Conservation (phyloP, 2,329 filamentous ascomycete genomes). For the Fusarium papillatum region DNA sequence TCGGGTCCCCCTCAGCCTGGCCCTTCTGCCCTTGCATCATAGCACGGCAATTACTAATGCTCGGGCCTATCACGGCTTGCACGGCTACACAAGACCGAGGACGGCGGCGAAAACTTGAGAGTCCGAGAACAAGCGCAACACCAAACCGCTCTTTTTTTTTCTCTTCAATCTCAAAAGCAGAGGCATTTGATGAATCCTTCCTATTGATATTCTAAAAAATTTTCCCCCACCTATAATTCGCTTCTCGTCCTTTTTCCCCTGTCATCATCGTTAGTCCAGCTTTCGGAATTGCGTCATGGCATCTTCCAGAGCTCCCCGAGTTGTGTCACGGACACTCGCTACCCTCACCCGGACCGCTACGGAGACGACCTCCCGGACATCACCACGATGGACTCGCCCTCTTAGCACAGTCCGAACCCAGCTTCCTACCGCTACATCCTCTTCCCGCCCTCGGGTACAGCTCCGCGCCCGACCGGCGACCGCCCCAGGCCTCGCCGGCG, state of each 20-base stretch:
- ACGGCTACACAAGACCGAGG: slow-evolving; percentile 29
- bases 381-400: slow-evolving; percentile 45
- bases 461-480: slow-evolving; percentile 21
- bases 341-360: slow-evolving; percentile 37
- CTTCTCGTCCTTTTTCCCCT: not conserved
- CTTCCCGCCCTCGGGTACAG: slow-evolving; percentile 38
- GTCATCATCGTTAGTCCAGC: not conserved
- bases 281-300: slow-evolving; percentile 36
- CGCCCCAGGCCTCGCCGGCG: slow-evolving; percentile 40
- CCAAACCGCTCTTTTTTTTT: slow-evolving; percentile 14
- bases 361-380: slow-evolving; percentile 36
- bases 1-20: slow-evolving; percentile 3
- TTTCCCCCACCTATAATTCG: not conserved
- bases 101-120: slow-evolving; percentile 46
- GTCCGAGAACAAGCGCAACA: slow-evolving; percentile 30
- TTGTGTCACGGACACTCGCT: slow-evolving; percentile 41
- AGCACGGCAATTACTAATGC: slow-evolving; percentile 51
- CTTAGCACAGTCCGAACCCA: slow-evolving; percentile 43
- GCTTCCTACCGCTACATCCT: slow-evolving; percentile 33
- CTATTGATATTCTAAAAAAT: not conserved
- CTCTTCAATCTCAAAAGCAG: not conserved
- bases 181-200: slow-evolving; percentile 18
- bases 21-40: slow-evolving; percentile 46
- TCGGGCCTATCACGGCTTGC: slow-evolving; percentile 41
- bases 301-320: slow-evolving; percentile 39